Evolutionary conservation across 202 grass and related monocot genomes (phyloP).

Genomic region (Cymbopogon flexuosus): DNA sequence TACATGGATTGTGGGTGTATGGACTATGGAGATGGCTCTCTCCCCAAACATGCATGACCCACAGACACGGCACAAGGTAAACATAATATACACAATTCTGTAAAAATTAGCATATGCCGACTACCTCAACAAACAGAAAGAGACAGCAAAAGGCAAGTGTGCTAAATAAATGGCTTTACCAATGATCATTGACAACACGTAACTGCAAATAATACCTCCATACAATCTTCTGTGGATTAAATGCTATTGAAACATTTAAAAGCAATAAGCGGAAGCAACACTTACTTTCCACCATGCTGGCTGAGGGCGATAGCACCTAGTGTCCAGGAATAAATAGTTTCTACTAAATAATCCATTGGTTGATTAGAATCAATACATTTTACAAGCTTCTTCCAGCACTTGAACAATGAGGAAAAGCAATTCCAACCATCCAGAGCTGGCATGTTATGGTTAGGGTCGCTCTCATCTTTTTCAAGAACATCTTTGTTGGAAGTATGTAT

Average conservation of each 20-base stretch:
- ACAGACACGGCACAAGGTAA: not conserved
- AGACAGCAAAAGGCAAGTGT: not conserved
- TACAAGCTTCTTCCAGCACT: conserved; percentile 61
- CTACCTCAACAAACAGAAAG: not conserved
- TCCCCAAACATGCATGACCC: not conserved
- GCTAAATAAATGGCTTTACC: conserved; percentile 13
- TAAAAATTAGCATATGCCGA: conserved; percentile 8
- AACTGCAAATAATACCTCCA: not conserved
- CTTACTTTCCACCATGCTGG: conserved; percentile 61
- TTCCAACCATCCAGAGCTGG: conserved; percentile 48
- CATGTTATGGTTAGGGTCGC: conserved; percentile 9
- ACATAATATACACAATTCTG: not conserved
- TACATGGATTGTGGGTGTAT: not conserved
- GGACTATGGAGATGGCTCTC: not conserved
- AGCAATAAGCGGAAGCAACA: conserved; percentile 7
- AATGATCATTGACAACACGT: conserved; percentile 8
- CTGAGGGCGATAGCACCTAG: conserved; percentile 55
- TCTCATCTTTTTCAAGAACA: conserved; percentile 43
- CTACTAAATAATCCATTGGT: conserved; percentile 43
- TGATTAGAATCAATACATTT: conserved; percentile 47
- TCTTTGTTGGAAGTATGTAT: conserved; percentile 44
- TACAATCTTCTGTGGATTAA: not conserved
- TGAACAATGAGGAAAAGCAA: conserved; percentile 57
- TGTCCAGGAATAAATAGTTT: conserved; percentile 63
- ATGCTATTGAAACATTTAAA: conserved; percentile 17